Evolutionary conservation across 768 basidiomycete species (phyloP), one percentile per base, ranked within the genome.

Genomic region (Naganishia kalamii): DNA sequence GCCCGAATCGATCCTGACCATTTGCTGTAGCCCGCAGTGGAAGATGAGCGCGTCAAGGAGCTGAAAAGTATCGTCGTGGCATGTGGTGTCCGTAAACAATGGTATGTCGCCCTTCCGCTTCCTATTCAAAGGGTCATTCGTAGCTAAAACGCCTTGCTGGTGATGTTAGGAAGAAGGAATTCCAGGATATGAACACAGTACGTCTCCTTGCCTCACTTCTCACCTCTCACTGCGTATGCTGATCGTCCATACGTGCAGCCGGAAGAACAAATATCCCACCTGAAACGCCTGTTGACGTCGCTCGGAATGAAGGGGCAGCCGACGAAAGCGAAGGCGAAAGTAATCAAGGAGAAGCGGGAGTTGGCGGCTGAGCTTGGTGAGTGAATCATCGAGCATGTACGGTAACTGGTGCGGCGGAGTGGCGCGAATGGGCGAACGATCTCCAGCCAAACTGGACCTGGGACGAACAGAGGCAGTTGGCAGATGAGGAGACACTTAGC

Each of bases 291-390:
- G 2, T 52, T 77, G 17, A 32, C 51, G 3, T 68, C 37, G 30
- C 65, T 92, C 32, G 90, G 90, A 0, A 93, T 92, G 89, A 84
- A 81, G 0, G 88, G 88, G 0, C 83, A 87, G 25, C 80, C 86
- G 72, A 91, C 85, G 66, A 70, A 90, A 71, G 90, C 89, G 60
- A 87, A 92, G 78, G 92, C 91, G 4, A 88, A 84, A 70, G 79
- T 81, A 3, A 87, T 93, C 70, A 87, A 83, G 66, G 84, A 81
- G 75, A 84, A 84, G 72, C 81, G 90, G 48, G 92, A 92, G 74
- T 74, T 90, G 6, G 87, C 84, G 25, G 81, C 89, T 65, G 90
- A 92, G 72, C 81, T 92, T 21, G 83, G 90, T 92, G 43, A 17
- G 57, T 35, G 11, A 23, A n/a, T n/a, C n/a, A n/a, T n/a, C n/a